Evolutionary conservation across 106 monocot genomes (phyloP), one percentile per base, ranked within the genome.

Genomic region (Phalaenopsis aphrodite): DNA sequence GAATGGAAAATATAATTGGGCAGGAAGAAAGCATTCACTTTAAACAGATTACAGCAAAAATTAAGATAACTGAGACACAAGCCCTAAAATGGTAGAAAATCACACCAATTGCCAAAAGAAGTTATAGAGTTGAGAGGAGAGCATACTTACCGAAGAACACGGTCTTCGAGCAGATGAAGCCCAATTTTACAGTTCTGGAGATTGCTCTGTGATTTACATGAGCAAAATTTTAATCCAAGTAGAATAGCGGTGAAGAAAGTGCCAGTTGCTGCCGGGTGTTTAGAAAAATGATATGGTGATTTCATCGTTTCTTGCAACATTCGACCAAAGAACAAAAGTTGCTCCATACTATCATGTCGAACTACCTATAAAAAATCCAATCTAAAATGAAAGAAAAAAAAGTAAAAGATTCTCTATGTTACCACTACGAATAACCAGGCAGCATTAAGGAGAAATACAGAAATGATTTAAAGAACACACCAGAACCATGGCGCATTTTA

Each of bases 271-370:
- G 89, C 99, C 76, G 99, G 99, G 88, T 99, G 99, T 41, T 58
- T 84, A 82, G 95, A 95, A 84, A 99, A 99, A 82, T 93, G 91
- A 5, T 55, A 83, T 69, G 92, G 86, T 7, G 93, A 99, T 85
- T 91, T 99, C 94, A 95, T 93, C 38, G 89, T 99, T 85, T 95
- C 95, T 88, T 99, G 99, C 79, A 99, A 82, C 93, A 99, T 87
- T 74, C 99, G 85, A 66, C 92, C 88, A 30, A 99, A 82, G 81
- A 99, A 88, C 64, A 99, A 85, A 79, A 99, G 94, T 81, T 99
- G 99, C 52, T 99, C 99, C 77, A 99, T 90, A 78, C 93, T 99
- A 78, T 90, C 95, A 93, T 99, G 90, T 48, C 91, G 90, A 88
- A 99, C 84, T 57, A 99, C 99, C 98, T 99, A 65, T 11, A 61